These are phyloP conservation scores for Candida morakotiae DNA, from an alignment of 805 yeast genomes.

Conservation along the genomic window DNA sequence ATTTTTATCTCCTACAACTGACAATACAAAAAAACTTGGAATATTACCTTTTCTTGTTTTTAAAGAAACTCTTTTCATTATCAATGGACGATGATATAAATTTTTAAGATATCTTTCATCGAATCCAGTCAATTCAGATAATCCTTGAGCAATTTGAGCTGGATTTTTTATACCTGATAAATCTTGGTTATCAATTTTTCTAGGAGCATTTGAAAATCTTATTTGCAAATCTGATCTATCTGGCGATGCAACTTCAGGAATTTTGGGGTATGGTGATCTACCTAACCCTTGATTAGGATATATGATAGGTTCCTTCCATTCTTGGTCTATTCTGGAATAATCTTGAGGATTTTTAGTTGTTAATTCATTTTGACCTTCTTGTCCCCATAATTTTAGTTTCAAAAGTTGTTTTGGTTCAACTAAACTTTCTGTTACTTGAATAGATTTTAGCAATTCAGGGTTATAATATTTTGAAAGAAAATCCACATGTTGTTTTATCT, in stretches of 20 bases:
- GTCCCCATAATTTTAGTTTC: slow-evolving; percentile 29
- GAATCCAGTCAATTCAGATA: slow-evolving; percentile 63
- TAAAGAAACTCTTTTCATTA: slow-evolving; percentile 78
- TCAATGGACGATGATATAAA: slow-evolving; percentile 61
- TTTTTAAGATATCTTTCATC: slow-evolving; percentile 56
- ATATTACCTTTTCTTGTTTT: slow-evolving; percentile 93
- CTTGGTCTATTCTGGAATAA: slow-evolving; percentile 63
- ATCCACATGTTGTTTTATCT: slow-evolving; percentile 43
- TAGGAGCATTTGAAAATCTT: slow-evolving; percentile 25
- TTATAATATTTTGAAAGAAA: slow-evolving; percentile 73
- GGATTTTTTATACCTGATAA: slow-evolving; percentile 13
- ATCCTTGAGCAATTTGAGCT: slow-evolving; percentile 45
- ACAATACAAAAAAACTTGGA: slow-evolving; percentile 74
- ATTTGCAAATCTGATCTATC: slow-evolving; percentile 42
- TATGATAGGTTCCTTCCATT: slow-evolving; percentile 64
- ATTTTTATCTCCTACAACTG: slow-evolving; percentile 86
- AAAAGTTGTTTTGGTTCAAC: slow-evolving; percentile 63
- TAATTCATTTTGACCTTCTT: slow-evolving; percentile 41
- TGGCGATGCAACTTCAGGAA: slow-evolving; percentile 52
- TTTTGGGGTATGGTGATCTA: slow-evolving; percentile 52
- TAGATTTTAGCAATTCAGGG: slow-evolving; percentile 75
- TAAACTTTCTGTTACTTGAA: slow-evolving; percentile 72
- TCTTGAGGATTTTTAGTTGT: slow-evolving; percentile 54
- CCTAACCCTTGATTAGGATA: slow-evolving; percentile 48
- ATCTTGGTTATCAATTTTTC: slow-evolving; percentile 9